Evolutionary conservation across 2,329 filamentous ascomycete genomes (phyloP).

Genomic region (Apiospora malaysiana): DNA sequence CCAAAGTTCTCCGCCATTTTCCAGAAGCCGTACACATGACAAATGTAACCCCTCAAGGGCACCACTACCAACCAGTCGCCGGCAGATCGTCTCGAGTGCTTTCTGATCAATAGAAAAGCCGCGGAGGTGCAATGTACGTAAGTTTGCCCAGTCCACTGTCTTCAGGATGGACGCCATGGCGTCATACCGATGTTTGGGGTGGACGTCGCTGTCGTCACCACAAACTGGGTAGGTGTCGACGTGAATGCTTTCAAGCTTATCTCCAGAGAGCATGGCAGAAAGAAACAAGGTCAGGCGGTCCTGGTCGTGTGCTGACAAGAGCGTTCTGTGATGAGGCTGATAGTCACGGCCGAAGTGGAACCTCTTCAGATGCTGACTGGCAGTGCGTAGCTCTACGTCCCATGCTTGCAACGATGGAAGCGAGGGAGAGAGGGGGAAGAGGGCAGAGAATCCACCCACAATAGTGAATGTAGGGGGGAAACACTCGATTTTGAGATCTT

Average conservation of each 20-base stretch:
- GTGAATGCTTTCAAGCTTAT: not conserved
- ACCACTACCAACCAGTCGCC: not conserved
- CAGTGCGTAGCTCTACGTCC: not conserved
- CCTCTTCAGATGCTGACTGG: not conserved
- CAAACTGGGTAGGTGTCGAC: not conserved
- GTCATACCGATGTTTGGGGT: not conserved
- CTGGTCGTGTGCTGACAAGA: too few relatives aligned
- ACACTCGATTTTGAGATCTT: not conserved
- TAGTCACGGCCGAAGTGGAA: not conserved
- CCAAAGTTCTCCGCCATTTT: not conserved
- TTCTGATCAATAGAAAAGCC: not conserved
- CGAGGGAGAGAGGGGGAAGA: not conserved
- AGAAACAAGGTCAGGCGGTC: too few relatives aligned
- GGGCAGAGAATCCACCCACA: not conserved
- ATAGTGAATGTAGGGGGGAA: not conserved
- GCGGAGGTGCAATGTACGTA: not conserved
- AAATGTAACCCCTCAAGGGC: not conserved
- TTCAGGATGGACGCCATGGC: not conserved
- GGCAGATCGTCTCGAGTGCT: not conserved
- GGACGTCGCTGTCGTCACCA: not conserved
- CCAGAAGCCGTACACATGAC: not conserved
- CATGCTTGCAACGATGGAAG: too few relatives aligned
- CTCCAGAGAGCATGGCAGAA: not conserved
- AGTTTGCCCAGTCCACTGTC: not conserved
- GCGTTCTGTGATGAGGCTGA: not conserved